Evolutionary conservation across 2,329 filamentous ascomycete genomes (phyloP).

Genomic region (Xylariaceae sp.): DNA sequence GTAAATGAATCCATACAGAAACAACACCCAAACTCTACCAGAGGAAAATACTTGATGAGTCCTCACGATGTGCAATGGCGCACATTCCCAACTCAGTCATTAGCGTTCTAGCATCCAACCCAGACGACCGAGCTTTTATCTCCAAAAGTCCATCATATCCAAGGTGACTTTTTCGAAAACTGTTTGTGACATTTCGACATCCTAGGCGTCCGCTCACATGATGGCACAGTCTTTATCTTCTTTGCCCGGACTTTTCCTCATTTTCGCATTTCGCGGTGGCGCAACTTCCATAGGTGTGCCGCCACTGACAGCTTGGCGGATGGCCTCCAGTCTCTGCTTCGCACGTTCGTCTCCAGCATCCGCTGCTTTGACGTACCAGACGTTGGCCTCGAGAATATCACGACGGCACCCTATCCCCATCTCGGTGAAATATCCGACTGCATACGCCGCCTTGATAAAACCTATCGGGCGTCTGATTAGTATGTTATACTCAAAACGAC

Average conservation of each 20-base stretch:
- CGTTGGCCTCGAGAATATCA: slow-evolving; percentile 93
- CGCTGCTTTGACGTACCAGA: slow-evolving; percentile 96
- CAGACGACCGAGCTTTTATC: not conserved
- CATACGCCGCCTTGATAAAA: slow-evolving; percentile 77
- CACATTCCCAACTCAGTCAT: no score
- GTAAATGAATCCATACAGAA: slow-evolving; percentile 8
- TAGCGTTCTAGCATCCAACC: no score
- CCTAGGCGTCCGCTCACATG: slow-evolving; percentile 42
- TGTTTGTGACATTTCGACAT: slow-evolving; percentile 1
- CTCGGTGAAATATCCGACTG: slow-evolving; percentile 94
- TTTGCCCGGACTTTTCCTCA: slow-evolving; percentile 41
- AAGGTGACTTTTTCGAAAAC: slow-evolving; percentile 3
- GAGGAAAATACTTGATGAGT: not conserved
- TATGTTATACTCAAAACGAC: not conserved
- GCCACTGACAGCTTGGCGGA: slow-evolving; percentile 71
- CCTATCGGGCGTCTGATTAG: slow-evolving; percentile 41
- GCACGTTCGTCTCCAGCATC: slow-evolving; percentile 88
- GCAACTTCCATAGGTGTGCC: slow-evolving; percentile 55
- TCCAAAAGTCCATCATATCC: slow-evolving; percentile 9
- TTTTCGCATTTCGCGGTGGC: slow-evolving; percentile 48
- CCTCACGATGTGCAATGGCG: no score
- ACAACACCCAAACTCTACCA: slow-evolving; percentile 7
- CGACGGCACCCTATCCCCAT: slow-evolving; percentile 95
- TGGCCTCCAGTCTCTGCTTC: slow-evolving; percentile 79
- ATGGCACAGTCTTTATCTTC: slow-evolving; percentile 53